Percentiles rank a stretch among this genome's conserved stretches.
Conservation (phyloP, 2,329 filamentous ascomycete species). For the Gaeumannomyces tritici region DNA sequence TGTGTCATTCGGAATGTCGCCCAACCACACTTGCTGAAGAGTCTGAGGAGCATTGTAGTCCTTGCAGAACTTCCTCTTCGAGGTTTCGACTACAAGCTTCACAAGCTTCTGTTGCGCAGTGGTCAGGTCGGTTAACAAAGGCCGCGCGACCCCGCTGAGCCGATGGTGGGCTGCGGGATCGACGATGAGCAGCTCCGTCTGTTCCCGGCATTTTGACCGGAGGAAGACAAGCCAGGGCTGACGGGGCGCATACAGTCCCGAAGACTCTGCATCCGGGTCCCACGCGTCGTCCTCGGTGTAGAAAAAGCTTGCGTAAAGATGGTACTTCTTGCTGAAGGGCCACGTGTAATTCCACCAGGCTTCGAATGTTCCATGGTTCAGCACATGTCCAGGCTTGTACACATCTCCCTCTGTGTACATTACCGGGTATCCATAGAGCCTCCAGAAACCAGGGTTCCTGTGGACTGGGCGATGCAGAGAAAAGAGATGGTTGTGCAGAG, state of each 20-base stretch:
- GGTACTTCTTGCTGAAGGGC: constrained; percentile 15
- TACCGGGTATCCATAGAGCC: constrained; percentile 25
- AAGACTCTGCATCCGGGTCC: constrained; percentile 15
- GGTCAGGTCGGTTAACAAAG: constrained; percentile 26
- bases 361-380: constrained; percentile 18
- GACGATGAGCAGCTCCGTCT: constrained; percentile 45
- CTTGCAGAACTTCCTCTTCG: constrained; percentile 17
- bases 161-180: constrained; percentile 26
- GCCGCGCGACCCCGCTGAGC: constrained; percentile 8
- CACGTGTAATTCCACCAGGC: constrained; percentile 24
- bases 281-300: constrained; percentile 34
- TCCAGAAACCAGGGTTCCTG: neutral
- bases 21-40: constrained; percentile 36
- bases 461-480: neutral
- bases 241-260: constrained; percentile 15
- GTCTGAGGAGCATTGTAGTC: constrained; percentile 9
- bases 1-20: constrained; percentile 19
- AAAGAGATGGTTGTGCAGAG: neutral
- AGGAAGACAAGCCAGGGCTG: constrained; percentile 43
- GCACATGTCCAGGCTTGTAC: constrained; percentile 19
- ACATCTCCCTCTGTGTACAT: constrained; percentile 32
- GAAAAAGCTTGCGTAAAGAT: constrained; percentile 37
- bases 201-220: constrained; percentile 25
- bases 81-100: constrained; percentile 20
- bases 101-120: constrained; percentile 36